These are phyloP conservation scores for Klebsormidium nitens DNA, from an alignment of 139 green algal species.

Conservation along the genomic window DNA sequence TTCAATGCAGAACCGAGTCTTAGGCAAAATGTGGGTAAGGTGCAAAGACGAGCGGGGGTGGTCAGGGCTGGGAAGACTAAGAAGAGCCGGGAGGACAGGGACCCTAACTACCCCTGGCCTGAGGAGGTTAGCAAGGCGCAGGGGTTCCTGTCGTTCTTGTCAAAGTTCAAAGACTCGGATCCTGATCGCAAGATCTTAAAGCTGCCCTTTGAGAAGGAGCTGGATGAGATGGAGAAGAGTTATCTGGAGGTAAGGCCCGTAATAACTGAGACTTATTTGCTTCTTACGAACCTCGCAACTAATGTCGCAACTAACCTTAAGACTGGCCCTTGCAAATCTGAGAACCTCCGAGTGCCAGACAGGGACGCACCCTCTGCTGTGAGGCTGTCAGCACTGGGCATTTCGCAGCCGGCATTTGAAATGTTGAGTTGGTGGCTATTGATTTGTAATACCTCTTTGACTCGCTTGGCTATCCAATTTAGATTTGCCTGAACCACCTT, in stretches of 20 bases:
- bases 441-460: too few species aligned
- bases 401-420: too few species aligned
- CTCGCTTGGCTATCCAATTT: too few species aligned
- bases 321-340: background rate
- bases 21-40: too few species aligned
- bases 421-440: too few species aligned
- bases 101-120: constrained; percentile 39
- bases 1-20: too few species aligned
- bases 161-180: constrained; percentile 12
- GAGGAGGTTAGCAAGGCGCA: constrained; percentile 36
- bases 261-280: constrained; percentile 74
- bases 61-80: constrained; percentile 26
- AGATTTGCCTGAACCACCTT: too few species aligned
- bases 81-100: constrained; percentile 24
- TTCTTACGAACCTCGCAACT: constrained; percentile 55
- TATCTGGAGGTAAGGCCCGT: constrained; percentile 82
- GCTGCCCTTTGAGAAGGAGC: constrained; percentile 93
- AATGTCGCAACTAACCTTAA: constrained; percentile 13
- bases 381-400: too few species aligned
- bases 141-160: constrained; percentile 34
- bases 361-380: background rate
- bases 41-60: too few species aligned
- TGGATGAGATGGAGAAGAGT: constrained; percentile 92
- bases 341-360: background rate
- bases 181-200: constrained; percentile 20